Evolutionary conservation across 768 basidiomycete genomes (phyloP).

Genomic region (Suillus plorans): DNA sequence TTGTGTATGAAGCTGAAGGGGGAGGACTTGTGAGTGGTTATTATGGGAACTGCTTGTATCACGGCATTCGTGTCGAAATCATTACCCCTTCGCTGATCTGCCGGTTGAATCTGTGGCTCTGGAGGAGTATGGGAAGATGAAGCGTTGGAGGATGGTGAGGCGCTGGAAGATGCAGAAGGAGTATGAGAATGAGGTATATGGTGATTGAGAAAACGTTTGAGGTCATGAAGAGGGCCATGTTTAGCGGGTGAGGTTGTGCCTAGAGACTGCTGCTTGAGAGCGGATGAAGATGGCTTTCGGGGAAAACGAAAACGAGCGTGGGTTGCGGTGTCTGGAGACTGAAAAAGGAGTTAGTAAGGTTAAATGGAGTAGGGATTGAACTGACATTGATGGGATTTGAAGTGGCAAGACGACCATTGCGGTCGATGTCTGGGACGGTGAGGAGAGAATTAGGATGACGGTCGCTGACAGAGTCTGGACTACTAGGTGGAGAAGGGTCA

Average conservation of each 20-base stretch:
- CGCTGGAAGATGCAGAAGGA: constrained; percentile 18
- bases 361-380: background rate
- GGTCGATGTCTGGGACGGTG: constrained; percentile 7
- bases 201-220: constrained; percentile 93
- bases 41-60: constrained; percentile 30
- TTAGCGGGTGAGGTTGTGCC: constrained; percentile 25
- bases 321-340: constrained; percentile 6
- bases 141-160: constrained; percentile 27
- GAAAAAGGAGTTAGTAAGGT: constrained; percentile 12
- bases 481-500: background rate
- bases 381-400: background rate
- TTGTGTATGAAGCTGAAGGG: constrained; percentile 34
- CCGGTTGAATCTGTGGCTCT: constrained; percentile 33
- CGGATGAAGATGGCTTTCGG: constrained; percentile 24
- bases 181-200: constrained; percentile 68
- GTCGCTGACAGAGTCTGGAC: background rate
- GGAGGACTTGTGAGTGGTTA: constrained; percentile 25
- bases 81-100: constrained; percentile 34
- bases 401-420: constrained; percentile 10
- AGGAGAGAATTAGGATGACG: background rate
- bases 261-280: constrained; percentile 9
- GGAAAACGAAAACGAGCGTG: constrained; percentile 30
- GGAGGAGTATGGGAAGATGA: constrained; percentile 29
- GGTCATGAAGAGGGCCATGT: constrained; percentile 82
- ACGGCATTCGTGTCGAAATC: constrained; percentile 37